phyloP scores from a whole-genome alignment of 805 yeast genomes.

The Sporopachydermia lactativora region DNA sequence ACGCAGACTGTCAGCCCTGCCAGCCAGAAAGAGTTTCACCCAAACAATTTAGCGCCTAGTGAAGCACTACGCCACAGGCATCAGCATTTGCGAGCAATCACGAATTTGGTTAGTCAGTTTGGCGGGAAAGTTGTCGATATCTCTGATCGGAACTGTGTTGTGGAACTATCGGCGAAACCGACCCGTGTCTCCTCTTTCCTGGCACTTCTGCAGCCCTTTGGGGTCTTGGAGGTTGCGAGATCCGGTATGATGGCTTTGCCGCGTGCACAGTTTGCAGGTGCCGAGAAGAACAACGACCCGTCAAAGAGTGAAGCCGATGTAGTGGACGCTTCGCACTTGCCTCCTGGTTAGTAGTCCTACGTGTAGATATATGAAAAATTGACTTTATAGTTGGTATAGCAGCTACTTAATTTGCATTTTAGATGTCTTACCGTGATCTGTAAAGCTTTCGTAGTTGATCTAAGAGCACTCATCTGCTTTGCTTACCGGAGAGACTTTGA shows the following conservation, averaged over 20 bases:
- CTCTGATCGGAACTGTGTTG: conserved; percentile 84
- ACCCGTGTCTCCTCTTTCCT: conserved; percentile 76
- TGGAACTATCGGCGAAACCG: conserved; percentile 91
- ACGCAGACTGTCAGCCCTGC: conserved; percentile 16
- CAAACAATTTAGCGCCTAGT: conserved; percentile 76
- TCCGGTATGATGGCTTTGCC: conserved; percentile 99
- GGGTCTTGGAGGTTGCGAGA: conserved; percentile 90
- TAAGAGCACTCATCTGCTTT: too few relatives aligned
- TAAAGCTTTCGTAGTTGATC: too few relatives aligned
- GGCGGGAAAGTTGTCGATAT: conserved; percentile 92
- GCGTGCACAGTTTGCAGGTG: conserved; percentile 72
- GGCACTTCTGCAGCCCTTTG: conserved; percentile 86
- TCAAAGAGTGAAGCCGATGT: conserved; percentile 43
- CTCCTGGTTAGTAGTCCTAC: conserved; percentile 72
- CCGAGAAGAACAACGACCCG: conserved; percentile 35
- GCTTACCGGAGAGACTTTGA: too few relatives aligned
- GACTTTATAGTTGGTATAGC: too few relatives aligned
- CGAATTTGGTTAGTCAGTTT: conserved; percentile 68
- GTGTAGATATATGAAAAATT: background rate
- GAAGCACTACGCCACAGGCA: conserved; percentile 93
- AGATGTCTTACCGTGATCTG: too few relatives aligned
- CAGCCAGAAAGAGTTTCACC: conserved; percentile 13
- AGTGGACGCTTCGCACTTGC: conserved; percentile 81
- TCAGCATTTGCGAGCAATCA: conserved; percentile 72
- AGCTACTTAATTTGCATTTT: too few relatives aligned